Conservation (phyloP, 441 rosid species). For the Jatropha podagrica region DNA sequence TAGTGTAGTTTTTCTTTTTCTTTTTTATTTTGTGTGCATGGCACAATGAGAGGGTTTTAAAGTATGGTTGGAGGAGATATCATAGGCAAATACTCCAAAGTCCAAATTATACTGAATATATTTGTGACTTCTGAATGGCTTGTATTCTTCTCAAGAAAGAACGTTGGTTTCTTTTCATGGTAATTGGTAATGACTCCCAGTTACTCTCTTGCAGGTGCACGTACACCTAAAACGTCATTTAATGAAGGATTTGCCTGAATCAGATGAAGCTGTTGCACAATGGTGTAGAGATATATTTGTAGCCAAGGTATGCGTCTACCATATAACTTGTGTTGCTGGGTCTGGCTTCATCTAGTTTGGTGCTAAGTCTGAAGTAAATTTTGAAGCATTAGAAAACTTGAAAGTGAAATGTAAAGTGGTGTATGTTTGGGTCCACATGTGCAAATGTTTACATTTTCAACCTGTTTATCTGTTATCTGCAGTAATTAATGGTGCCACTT, state of each 20-base stretch:
- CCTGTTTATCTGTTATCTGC: background rate
- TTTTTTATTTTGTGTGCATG: no score
- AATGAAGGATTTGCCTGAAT: conserved; percentile 91
- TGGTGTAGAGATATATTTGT: conserved; percentile 95
- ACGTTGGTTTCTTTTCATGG: conserved; percentile 6
- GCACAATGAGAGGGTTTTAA: no score
- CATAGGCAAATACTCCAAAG: no score
- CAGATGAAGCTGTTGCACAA: conserved; percentile 87
- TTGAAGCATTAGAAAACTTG: background rate
- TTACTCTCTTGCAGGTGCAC: conserved; percentile 63
- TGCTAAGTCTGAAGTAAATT: background rate
- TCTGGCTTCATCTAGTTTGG: background rate
- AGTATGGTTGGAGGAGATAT: no score
- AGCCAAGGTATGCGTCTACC: conserved; percentile 65
- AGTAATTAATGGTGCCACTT: background rate
- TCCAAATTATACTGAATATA: background rate
- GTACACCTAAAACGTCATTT: conserved; percentile 68
- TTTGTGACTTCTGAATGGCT: background rate
- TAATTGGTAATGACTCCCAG: background rate
- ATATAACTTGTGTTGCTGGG: conserved; percentile 6
- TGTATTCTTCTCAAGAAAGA: background rate
- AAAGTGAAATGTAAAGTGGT: background rate
- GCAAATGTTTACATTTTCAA: background rate
- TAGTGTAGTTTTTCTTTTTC: no score
- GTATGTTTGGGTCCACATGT: background rate